Percentiles rank a stretch among this genome's conserved stretches.
These are phyloP conservation scores for Verticillium dahliae DNA, from an alignment of 2,329 filamentous ascomycete genomes.

Conservation along the genomic window DNA sequence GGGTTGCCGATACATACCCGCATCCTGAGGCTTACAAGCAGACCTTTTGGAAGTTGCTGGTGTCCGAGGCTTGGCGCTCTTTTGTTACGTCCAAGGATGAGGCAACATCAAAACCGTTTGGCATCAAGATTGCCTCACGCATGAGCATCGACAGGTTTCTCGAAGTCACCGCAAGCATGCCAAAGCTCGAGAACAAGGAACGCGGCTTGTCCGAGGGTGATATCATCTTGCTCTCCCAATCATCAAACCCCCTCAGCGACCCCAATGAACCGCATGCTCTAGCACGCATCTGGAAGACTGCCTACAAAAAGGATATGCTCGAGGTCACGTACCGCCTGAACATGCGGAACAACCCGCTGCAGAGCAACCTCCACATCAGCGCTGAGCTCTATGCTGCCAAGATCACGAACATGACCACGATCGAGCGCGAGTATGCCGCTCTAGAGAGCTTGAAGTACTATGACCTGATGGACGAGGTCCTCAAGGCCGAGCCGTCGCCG, in stretches of 20 bases:
- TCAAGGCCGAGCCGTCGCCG: conserved; percentile 83
- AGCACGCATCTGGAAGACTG: conserved; percentile 73
- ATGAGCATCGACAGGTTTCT: conserved; percentile 89
- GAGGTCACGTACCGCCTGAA: conserved; percentile 85
- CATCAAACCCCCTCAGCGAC: conserved; percentile 61
- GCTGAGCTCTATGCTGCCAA: conserved; percentile 68
- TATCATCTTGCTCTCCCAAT: conserved; percentile 77
- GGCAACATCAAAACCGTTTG: conserved; percentile 70
- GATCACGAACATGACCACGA: conserved; percentile 86
- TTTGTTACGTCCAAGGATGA: conserved; percentile 90
- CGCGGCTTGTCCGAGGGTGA: conserved; percentile 75
- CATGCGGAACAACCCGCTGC: conserved; percentile 55
- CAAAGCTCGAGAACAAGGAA: conserved; percentile 63
- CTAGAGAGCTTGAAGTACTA: conserved; percentile 90
- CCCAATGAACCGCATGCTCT: conserved; percentile 70
- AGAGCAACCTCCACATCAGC: conserved; percentile 60
- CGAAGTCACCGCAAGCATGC: conserved; percentile 82
- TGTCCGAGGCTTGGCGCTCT: conserved; percentile 92
- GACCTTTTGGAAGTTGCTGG: conserved; percentile 84
- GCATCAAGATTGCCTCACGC: conserved; percentile 80
- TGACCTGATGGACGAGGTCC: conserved; percentile 87
- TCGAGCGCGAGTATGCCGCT: conserved; percentile 92
- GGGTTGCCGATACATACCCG: conserved; percentile 71
- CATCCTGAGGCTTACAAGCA: conserved; percentile 75
- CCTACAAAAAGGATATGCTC: conserved; percentile 70